Conservation (phyloP, 805 yeast species). For the Lachancea thermotolerans region DNA sequence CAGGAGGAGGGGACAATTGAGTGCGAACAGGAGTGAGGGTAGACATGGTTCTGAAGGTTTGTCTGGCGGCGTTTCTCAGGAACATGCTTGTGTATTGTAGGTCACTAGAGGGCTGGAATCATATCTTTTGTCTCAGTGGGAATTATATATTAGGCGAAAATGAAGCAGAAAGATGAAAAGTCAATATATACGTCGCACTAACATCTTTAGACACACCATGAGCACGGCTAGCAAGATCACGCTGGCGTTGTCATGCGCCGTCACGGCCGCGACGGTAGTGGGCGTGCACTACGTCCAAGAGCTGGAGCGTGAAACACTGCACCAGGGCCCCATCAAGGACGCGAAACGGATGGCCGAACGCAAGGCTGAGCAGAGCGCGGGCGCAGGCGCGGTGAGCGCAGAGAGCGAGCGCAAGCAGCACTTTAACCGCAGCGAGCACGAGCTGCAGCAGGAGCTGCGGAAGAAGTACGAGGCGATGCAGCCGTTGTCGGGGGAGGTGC, state of each 20-base stretch:
- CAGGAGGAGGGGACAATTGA: slow-evolving; percentile 87
- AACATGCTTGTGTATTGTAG: slow-evolving; percentile 1
- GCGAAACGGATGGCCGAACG: slow-evolving; percentile 55
- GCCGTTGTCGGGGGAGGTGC: slow-evolving; percentile 52
- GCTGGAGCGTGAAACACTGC: slow-evolving; percentile 61
- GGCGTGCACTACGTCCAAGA: slow-evolving; percentile 69
- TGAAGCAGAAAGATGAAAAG: neutral
- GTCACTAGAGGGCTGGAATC: too few relatives aligned
- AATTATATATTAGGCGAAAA: too few relatives aligned
- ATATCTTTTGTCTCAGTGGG: too few relatives aligned
- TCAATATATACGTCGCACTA: neutral
- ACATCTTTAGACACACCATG: slow-evolving; percentile 36
- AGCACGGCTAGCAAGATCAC: slow-evolving; percentile 77
- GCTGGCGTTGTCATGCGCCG: slow-evolving; percentile 48
- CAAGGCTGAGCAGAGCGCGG: slow-evolving; percentile 20
- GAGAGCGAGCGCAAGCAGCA: slow-evolving; percentile 39
- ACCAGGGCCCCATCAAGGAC: slow-evolving; percentile 82
- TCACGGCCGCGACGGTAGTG: slow-evolving; percentile 52
- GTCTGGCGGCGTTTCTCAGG: slow-evolving; percentile 7
- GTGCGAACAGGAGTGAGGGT: slow-evolving; percentile 48
- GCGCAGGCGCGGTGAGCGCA: slow-evolving; percentile 7
- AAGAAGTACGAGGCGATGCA: slow-evolving; percentile 53
- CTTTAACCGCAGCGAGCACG: slow-evolving; percentile 59
- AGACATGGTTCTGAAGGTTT: slow-evolving; percentile 18
- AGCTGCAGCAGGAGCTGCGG: slow-evolving; percentile 52